phyloP scores from a whole-genome alignment of 345 rosid species.

The Noccaea bulbosa region DNA sequence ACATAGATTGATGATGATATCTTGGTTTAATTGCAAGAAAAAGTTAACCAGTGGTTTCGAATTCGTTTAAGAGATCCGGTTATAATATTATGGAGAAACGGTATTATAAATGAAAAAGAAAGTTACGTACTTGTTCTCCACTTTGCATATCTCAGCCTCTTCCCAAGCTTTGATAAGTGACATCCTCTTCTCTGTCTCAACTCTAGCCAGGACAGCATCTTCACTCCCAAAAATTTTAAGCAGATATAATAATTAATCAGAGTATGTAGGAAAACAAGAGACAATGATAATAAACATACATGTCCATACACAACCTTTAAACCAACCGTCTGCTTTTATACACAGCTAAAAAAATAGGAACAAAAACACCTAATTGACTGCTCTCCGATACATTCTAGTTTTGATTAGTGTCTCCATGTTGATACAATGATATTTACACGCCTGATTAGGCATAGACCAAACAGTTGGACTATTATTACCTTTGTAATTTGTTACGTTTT shows the following conservation, averaged over 20 bases:
- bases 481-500: not conserved
- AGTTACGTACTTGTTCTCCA: constrained; percentile 46
- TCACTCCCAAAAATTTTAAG: constrained; percentile 29
- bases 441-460: not conserved
- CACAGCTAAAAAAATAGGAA: not conserved
- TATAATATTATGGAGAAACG: not conserved
- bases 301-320: not conserved
- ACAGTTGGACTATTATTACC: too few relatives aligned
- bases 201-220: constrained; percentile 48
- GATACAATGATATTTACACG: not conserved
- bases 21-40: not conserved
- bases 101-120: not conserved
- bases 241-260: constrained; percentile 17
- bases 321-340: not conserved
- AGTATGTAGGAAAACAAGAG: constrained; percentile 2
- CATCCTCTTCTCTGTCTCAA: constrained; percentile 45
- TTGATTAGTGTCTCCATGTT: not conserved
- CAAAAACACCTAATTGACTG: not conserved
- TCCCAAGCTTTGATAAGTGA: constrained; percentile 50
- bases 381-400: not conserved
- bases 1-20: not conserved
- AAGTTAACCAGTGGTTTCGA: not conserved
- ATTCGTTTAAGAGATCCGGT: not conserved
- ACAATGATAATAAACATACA: not conserved
- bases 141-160: constrained; percentile 47